Evolutionary conservation across 2,329 filamentous ascomycete genomes (phyloP).

Genomic region (Ophiognomonia clavigignenti-juglandacearum): DNA sequence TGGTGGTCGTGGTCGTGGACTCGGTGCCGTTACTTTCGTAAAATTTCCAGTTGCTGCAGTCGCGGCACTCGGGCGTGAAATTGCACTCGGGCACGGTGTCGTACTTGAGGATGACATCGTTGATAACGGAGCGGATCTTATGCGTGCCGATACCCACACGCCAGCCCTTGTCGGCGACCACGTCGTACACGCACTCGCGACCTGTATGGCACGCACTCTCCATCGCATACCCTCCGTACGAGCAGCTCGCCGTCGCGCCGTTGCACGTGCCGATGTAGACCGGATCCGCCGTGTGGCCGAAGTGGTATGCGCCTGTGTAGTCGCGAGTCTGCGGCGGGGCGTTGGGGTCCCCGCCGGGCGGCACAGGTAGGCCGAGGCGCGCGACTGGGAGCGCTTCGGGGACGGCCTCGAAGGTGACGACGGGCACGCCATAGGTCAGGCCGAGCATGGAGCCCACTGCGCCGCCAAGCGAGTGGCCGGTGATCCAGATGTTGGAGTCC

Average conservation of each 20-base stretch:
- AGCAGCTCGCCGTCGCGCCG: conserved; percentile 81
- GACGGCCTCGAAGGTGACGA: conserved; percentile 89
- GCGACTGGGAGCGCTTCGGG: conserved; percentile 84
- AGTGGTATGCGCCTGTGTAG: conserved; percentile 78
- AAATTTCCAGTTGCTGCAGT: conserved; percentile 93
- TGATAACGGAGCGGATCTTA: conserved; percentile 82
- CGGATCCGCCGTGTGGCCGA: conserved; percentile 93
- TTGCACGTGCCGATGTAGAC: conserved; percentile 94
- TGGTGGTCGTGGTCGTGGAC: conserved; percentile 58
- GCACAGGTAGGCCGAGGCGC: conserved; percentile 78
- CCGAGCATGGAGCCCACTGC: conserved; percentile 84
- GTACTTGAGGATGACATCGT: conserved; percentile 80
- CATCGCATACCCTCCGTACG: conserved; percentile 87
- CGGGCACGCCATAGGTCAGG: conserved; percentile 83
- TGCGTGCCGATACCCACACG: conserved; percentile 87
- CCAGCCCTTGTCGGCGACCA: conserved; percentile 87
- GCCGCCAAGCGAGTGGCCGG: conserved; percentile 89
- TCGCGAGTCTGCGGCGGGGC: conserved; percentile 66
- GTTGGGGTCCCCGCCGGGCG: conserved; percentile 70
- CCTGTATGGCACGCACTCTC: conserved; percentile 92
- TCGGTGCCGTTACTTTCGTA: conserved; percentile 88
- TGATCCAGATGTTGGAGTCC: conserved; percentile 77
- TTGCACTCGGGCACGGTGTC: conserved; percentile 74
- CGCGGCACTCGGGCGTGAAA: conserved; percentile 73
- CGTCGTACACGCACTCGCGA: conserved; percentile 84